Percentiles rank a stretch among this genome's conserved stretches.
phyloP scores from a whole-genome alignment of 2,329 filamentous ascomycete species.

The Westerdykella ornata region DNA sequence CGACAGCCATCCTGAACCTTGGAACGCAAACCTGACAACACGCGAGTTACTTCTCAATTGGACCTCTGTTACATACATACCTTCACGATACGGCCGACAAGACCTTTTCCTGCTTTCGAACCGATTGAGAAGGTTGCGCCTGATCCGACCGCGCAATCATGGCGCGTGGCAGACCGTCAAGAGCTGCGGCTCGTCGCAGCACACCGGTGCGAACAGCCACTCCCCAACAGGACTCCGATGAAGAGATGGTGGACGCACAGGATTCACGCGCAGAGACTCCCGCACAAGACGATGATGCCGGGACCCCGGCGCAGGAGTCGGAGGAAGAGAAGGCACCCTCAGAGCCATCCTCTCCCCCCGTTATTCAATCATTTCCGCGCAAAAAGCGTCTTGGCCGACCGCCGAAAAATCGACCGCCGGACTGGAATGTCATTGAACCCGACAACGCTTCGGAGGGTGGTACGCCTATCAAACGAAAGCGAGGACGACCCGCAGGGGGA shows the following conservation, averaged over 20 bases:
- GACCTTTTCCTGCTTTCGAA: no score
- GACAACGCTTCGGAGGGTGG: slow-evolving; percentile 45
- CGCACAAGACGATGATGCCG: slow-evolving; percentile 46
- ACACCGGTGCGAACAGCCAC: slow-evolving; percentile 33
- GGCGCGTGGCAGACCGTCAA: slow-evolving; percentile 34
- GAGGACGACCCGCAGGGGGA: slow-evolving; percentile 45
- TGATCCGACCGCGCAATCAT: slow-evolving; percentile 15
- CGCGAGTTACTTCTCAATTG: no score
- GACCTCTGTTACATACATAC: no score
- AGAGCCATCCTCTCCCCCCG: slow-evolving; percentile 42
- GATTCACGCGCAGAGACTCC: slow-evolving; percentile 33
- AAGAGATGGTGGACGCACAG: slow-evolving; percentile 31
- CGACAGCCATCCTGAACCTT: no score
- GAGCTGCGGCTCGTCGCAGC: slow-evolving; percentile 37
- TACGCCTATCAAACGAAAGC: slow-evolving; percentile 45
- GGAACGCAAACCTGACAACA: no score
- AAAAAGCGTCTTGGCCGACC: slow-evolving; percentile 75
- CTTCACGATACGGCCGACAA: no score
- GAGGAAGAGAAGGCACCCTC: slow-evolving; percentile 44
- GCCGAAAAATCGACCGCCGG: slow-evolving; percentile 74
- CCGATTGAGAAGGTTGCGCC: no score
- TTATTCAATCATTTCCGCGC: slow-evolving; percentile 56
- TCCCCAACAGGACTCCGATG: slow-evolving; percentile 32
- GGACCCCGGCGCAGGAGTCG: slow-evolving; percentile 42
- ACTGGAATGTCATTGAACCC: slow-evolving; percentile 56